Evolutionary conservation across 306 rosid species (phyloP), one percentile per base, ranked within the genome.

Genomic region (Lablab purpureus): DNA sequence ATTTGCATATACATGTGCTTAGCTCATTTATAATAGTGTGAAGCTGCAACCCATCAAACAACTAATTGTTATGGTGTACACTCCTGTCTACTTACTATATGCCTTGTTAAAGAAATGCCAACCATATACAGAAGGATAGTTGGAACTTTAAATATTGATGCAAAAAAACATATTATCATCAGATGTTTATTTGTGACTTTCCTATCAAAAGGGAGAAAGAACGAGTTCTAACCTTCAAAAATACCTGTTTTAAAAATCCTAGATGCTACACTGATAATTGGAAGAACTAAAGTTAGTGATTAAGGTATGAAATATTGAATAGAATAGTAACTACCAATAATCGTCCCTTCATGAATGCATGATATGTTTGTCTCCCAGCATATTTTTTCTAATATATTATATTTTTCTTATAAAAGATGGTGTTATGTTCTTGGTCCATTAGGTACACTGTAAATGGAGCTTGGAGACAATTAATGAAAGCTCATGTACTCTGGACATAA

Each of bases 371-470:
- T 73, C 50, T 60, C 76, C 73, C 55, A 1, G 2, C 51, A 13
- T 69, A 67, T 34, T 68, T 55, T 27, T 82, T 40, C 46, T 34
- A 60, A 45, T 78, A 15, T 62, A 17, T 54, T 34, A 43, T 67
- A 56, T 50, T 54, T 51, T 65, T 75, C 50, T 10, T 70, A 68
- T 68, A 46, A 21, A 76, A 52, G 25, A 75, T 69, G 79, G 78
- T 36, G 25, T 72, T 21, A 56, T 46, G 62, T 74, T 87, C 67
- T 84, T 79, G 76, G 70, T 68, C 78, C 52, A 58, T 76, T 87
- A 95, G 99, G 88, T 95, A 65, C 99, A 95, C 79, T 90, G 97
- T 79, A 87, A 88, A 88, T 95, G 99, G 99, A 45, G 51, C 59
- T 52, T 88, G 85, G 91, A 90, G 83, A 87, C 91, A 18, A 84